phyloP scores from a whole-genome alignment of 106 monocot species.

The Narthecium ossifragum region DNA sequence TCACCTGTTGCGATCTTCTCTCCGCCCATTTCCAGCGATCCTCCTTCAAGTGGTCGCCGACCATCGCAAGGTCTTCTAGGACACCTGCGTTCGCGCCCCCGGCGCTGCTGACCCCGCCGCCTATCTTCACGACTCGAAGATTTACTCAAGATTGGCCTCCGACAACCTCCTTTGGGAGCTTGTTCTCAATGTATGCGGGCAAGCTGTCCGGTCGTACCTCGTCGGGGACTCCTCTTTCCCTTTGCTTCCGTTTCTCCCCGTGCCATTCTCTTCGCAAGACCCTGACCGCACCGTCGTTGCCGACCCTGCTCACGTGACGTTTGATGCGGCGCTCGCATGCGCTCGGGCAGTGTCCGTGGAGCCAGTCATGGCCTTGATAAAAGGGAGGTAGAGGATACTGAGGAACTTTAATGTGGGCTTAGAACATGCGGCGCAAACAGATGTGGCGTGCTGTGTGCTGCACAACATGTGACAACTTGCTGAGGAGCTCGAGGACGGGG shows the following conservation, averaged over 20 bases:
- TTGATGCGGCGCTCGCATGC: constrained; percentile 10
- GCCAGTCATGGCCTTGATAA: constrained; percentile 19
- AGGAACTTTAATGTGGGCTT: constrained; percentile 17
- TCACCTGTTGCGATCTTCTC: too few relatives aligned
- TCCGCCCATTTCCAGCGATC: constrained; percentile 2
- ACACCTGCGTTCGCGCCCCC: constrained; percentile 20
- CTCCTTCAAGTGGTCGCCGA: too few relatives aligned
- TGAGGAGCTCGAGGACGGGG: too few relatives aligned
- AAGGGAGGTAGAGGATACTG: constrained; percentile 27
- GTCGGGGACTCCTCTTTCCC: too few relatives aligned
- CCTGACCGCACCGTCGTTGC: not conserved
- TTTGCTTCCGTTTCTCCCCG: constrained; percentile 18
- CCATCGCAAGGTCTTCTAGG: too few relatives aligned
- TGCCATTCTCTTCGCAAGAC: too few relatives aligned
- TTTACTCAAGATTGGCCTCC: too few relatives aligned
- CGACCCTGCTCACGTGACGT: constrained; percentile 4
- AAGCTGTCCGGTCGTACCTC: too few relatives aligned
- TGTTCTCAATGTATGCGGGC: too few relatives aligned
- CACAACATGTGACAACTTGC: too few relatives aligned
- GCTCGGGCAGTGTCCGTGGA: constrained; percentile 15
- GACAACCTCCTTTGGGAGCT: too few relatives aligned
- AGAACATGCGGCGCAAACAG: constrained; percentile 25
- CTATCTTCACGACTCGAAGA: constrained; percentile 17
- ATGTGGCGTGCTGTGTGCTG: constrained; percentile 29
- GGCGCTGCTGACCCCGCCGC: constrained; percentile 13